Base-by-base conservation (phyloP, 192 early-diverging fungal species). In the Paraglomus brasilianum region DNA sequence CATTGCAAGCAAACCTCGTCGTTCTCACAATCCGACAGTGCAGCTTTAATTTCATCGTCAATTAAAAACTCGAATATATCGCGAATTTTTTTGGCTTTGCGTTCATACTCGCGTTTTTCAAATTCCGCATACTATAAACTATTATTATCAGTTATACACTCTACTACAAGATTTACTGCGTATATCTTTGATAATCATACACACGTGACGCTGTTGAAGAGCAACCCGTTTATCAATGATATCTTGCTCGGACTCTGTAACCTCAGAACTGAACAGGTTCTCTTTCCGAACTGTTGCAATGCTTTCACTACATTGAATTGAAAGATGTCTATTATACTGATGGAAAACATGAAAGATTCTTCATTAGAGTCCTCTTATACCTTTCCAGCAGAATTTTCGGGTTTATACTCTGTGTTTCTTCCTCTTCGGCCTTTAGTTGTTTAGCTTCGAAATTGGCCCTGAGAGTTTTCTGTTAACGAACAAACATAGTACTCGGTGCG, bases 161-260 rank as follows among this genome's bases (percentile, higher is more conserved):
- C 41, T 38, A 11, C 24, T 48, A 40, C 30, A 42, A 6, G 13
- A 17, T 14, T 7, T 38, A 17, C 2, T 2, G 6, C 14, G 13
- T 1, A 59, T 30, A 36, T 15, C 46, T 42, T 22, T 11, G 10
- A 40, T 15, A 14, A 15, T 14, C 3, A 22, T 6, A 13, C 19
- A 51, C 81, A 88, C 85, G 70, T 87, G 92, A 66, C 85, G 85
- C 69, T 93, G 95, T 71, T 96, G 94, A 51, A 97, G 81, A 17
- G 89, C 93, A 10, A 97, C 90, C 7, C 94, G 84, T 76, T 93
- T 86, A 72, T 94, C 84, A 76, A 97, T 97, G 69, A 97, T 92
- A 50, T 85, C 85, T 86, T 86, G 86, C 75, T 97, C 95, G 46
- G 90, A 87, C 71, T 91, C 90, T 1, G 95, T 97, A 30, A 95